phyloP scores from a whole-genome alignment of 495 filamentous ascomycete species.

The Podospora conica region DNA sequence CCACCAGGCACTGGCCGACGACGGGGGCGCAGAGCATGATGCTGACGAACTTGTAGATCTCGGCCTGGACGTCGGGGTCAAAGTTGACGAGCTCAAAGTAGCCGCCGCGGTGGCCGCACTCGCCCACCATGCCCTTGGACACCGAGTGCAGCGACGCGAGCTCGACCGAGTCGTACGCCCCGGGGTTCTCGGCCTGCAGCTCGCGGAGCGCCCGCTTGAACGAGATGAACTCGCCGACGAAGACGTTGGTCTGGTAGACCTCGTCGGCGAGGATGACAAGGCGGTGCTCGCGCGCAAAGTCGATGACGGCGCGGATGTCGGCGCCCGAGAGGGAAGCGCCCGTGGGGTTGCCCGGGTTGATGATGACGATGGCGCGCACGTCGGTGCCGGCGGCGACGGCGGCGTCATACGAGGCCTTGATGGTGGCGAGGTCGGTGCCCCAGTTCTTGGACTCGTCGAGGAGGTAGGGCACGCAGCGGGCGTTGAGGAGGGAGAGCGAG shows the following conservation, averaged over 20 bases:
- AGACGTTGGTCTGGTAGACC: constrained; percentile 99
- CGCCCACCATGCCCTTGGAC: constrained; percentile 96
- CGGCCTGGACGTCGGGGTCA: constrained; percentile 72
- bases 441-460: constrained; percentile 79
- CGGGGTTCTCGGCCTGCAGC: constrained; percentile 66
- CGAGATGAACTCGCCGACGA: constrained; percentile 82
- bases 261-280: constrained; percentile 92
- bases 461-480: constrained; percentile 84
- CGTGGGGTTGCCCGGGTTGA: constrained; percentile 97
- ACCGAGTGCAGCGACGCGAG: constrained; percentile 79
- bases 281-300: constrained; percentile 77
- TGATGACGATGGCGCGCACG: constrained; percentile 86
- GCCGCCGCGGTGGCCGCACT: constrained; percentile 94
- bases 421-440: constrained; percentile 77
- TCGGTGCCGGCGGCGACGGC: constrained; percentile 73
- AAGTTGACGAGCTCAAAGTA: constrained; percentile 95
- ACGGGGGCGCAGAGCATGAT: constrained; percentile 95
- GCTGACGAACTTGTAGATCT: constrained; percentile 97
- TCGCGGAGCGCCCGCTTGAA: constrained; percentile 88
- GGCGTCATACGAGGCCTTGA: constrained; percentile 60
- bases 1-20: constrained; percentile 89
- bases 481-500: constrained; percentile 78
- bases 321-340: constrained; percentile 72
- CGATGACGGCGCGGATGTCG: constrained; percentile 74
- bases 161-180: constrained; percentile 77